Evolutionary conservation across 2,329 filamentous ascomycete genomes (phyloP).

Genomic region (Harringtonia lauricola): DNA sequence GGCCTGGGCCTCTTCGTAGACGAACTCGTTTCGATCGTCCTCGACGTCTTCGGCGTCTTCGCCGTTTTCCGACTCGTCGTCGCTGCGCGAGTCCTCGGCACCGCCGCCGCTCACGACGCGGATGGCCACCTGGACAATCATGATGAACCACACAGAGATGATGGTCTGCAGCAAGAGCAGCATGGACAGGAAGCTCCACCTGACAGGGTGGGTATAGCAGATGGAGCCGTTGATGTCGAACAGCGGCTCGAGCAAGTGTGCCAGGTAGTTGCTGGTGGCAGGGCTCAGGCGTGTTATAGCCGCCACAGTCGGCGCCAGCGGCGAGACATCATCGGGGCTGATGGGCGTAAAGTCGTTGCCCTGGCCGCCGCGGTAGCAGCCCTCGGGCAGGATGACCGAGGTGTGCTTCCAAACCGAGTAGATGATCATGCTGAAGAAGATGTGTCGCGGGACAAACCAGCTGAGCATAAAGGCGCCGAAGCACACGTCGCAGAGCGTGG

Average conservation of each 20-base stretch:
- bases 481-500: slow-evolving; percentile 64
- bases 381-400: slow-evolving; percentile 48
- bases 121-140: slow-evolving; percentile 76
- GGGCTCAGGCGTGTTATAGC: slow-evolving; percentile 1
- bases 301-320: slow-evolving; percentile 1
- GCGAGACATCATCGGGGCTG: slow-evolving; percentile 4
- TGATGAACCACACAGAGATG: slow-evolving; percentile 74
- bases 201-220: slow-evolving; percentile 68
- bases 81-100: slow-evolving; percentile 79
- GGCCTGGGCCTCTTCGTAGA: slow-evolving; percentile 41
- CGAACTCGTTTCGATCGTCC: slow-evolving; percentile 43
- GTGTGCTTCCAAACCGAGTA: slow-evolving; percentile 69
- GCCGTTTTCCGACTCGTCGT: slow-evolving; percentile 66
- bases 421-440: slow-evolving; percentile 67
- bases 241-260: slow-evolving; percentile 66
- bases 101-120: slow-evolving; percentile 65
- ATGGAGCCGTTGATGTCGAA: slow-evolving; percentile 58
- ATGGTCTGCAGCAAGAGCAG: slow-evolving; percentile 71
- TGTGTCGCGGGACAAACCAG: slow-evolving; percentile 77
- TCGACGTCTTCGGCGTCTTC: slow-evolving; percentile 42
- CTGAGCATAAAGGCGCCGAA: slow-evolving; percentile 79
- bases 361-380: slow-evolving; percentile 59
- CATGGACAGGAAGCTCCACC: slow-evolving; percentile 64
- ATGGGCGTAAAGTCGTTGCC: slow-evolving; percentile 17
- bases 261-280: slow-evolving; percentile 27